Evolutionary conservation across 176 grass and related monocot genomes (phyloP).

Genomic region (Phoenix dactylifera): DNA sequence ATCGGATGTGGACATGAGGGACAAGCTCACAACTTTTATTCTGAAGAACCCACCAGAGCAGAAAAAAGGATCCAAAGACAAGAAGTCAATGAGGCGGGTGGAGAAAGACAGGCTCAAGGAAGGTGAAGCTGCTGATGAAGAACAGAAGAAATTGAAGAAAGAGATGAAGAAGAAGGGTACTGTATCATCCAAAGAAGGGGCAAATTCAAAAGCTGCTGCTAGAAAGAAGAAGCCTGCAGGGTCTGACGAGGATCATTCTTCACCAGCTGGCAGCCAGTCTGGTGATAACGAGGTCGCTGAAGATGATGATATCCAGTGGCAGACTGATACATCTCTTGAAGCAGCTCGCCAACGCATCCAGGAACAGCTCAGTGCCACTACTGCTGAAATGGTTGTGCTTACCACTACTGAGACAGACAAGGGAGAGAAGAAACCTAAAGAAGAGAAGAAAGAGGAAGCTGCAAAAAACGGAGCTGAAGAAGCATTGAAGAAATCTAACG

Average conservation of each 20-base stretch:
- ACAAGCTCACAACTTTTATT: slow-evolving; percentile 68
- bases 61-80: slow-evolving; percentile 70
- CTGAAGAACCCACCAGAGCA: slow-evolving; percentile 60
- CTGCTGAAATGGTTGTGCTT: slow-evolving; percentile 83
- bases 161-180: slow-evolving; percentile 55
- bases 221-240: slow-evolving; percentile 19
- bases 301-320: slow-evolving; percentile 60
- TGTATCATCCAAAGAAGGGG: slow-evolving; percentile 12
- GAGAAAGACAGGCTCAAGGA: slow-evolving; percentile 76
- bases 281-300: slow-evolving; percentile 29
- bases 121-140: slow-evolving; percentile 84
- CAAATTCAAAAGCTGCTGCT: slow-evolving; percentile 21
- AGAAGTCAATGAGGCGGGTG: slow-evolving; percentile 77
- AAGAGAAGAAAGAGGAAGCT: slow-evolving; percentile 3
- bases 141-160: slow-evolving; percentile 73
- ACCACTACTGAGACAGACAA: slow-evolving; percentile 35
- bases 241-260: slow-evolving; percentile 65
- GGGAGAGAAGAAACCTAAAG: slow-evolving; percentile 27
- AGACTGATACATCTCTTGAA: slow-evolving; percentile 63
- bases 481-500: not conserved
- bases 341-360: slow-evolving; percentile 66
- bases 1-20: slow-evolving; percentile 78
- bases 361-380: slow-evolving; percentile 68
- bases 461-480: slow-evolving; percentile 5
- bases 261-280: slow-evolving; percentile 33